Evolutionary conservation across 2,329 filamentous ascomycete species (phyloP).

Genomic region (Neonectria neomacrospora): DNA sequence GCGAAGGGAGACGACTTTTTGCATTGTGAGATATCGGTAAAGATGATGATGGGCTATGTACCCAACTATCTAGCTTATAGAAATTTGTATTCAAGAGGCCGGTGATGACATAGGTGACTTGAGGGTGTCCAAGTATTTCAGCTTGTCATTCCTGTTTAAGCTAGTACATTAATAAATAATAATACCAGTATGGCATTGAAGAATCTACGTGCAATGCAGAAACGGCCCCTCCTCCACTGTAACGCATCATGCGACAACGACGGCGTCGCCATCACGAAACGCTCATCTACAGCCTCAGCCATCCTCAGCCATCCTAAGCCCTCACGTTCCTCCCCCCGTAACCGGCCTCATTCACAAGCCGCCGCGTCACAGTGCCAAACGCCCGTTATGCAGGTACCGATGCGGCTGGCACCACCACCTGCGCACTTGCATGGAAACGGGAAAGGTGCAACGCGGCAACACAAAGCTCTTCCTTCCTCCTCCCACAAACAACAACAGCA

Average conservation of each 20-base stretch:
- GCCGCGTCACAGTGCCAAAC: not conserved
- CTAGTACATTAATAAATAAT: not conserved
- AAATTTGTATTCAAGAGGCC: conserved; percentile 5
- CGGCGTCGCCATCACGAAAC: not conserved
- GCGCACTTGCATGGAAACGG: not conserved
- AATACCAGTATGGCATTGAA: no score
- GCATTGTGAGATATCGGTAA: conserved; percentile 14
- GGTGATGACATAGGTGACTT: no score
- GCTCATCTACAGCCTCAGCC: not conserved
- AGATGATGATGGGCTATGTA: conserved; percentile 12
- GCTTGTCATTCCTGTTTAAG: not conserved
- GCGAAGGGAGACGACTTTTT: conserved; percentile 1
- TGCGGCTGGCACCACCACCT: no score
- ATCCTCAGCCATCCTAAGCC: not conserved
- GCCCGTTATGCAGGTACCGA: conserved; percentile 22
- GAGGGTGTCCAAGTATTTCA: not conserved
- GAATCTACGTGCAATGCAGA: no score
- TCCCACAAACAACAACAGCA: not conserved
- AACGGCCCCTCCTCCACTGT: not conserved
- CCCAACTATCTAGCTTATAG: conserved; percentile 5
- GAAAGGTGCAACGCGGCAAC: conserved; percentile 3
- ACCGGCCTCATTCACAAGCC: conserved; percentile 8
- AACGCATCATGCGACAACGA: not conserved
- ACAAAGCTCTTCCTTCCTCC: not conserved
- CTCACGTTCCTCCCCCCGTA: not conserved